Percentiles rank a stretch among this genome's conserved stretches.
phyloP scores from a whole-genome alignment of 768 basidiomycete genomes.

The Boletus eberwhitei region DNA sequence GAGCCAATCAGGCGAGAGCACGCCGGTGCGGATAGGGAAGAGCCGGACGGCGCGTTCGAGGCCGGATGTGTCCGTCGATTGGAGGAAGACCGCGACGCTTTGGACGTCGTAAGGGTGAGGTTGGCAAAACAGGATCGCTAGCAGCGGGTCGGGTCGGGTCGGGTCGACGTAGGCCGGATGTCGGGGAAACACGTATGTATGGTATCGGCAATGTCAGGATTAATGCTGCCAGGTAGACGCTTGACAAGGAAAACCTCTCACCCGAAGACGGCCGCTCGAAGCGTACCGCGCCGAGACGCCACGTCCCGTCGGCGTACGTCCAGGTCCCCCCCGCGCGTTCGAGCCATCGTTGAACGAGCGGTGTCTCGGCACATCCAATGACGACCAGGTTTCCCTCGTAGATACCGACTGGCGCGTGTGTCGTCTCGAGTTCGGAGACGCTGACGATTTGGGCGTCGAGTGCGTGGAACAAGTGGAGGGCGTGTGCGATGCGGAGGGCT shows the following conservation, averaged over 20 bases:
- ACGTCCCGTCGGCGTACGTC: slow-evolving; percentile 19
- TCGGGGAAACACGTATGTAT: background rate
- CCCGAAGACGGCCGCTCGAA: slow-evolving; percentile 23
- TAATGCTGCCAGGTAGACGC: background rate
- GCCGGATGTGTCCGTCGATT: slow-evolving; percentile 52
- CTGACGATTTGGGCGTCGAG: slow-evolving; percentile 61
- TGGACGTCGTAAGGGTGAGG: slow-evolving; percentile 23
- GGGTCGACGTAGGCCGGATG: background rate
- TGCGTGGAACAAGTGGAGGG: slow-evolving; percentile 63
- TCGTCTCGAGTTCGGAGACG: slow-evolving; percentile 33
- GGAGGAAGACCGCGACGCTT: slow-evolving; percentile 51
- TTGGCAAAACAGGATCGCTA: slow-evolving; percentile 60
- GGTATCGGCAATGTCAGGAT: background rate
- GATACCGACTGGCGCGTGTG: background rate
- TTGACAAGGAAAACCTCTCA: background rate
- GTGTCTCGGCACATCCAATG: slow-evolving; percentile 44
- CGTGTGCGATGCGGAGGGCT: slow-evolving; percentile 66
- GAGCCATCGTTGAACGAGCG: slow-evolving; percentile 35
- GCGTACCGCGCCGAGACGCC: slow-evolving; percentile 13
- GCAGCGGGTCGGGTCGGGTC: background rate
- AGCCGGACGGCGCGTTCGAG: slow-evolving; percentile 67
- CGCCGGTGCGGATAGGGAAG: slow-evolving; percentile 84
- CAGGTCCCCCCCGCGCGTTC: slow-evolving; percentile 12
- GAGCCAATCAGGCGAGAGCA: slow-evolving; percentile 76
- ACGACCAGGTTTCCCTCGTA: slow-evolving; percentile 53